Percentiles rank a stretch among this genome's conserved stretches.
phyloP scores from a whole-genome alignment of 306 rosid genomes.

The Sesbania bispinosa region DNA sequence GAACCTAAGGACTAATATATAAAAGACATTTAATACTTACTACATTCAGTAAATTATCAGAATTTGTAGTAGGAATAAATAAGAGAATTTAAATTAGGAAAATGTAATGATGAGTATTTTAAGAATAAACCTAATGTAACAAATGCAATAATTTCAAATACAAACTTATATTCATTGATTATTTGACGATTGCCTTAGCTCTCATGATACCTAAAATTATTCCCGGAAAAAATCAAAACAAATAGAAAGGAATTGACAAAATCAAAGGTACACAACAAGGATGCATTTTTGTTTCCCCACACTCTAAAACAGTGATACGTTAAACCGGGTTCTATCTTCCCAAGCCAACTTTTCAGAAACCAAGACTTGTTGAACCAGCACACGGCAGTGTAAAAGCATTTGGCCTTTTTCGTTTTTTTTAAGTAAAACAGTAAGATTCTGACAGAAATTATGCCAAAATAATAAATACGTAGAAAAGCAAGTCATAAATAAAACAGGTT shows the following conservation, averaged over 20 bases:
- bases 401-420: slow-evolving; percentile 19
- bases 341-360: background rate
- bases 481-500: slow-evolving; percentile 1
- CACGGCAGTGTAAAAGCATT: slow-evolving; percentile 13
- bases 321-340: background rate
- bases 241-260: background rate
- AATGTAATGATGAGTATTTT: too few relatives aligned
- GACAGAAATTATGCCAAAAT: slow-evolving; percentile 26
- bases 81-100: too few relatives aligned
- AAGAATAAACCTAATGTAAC: too few relatives aligned
- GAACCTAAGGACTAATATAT: too few relatives aligned
- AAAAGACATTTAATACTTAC: too few relatives aligned
- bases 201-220: too few relatives aligned
- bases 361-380: background rate
- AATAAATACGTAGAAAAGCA: background rate
- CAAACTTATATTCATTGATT: too few relatives aligned
- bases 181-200: too few relatives aligned
- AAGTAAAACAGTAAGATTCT: slow-evolving; percentile 7
- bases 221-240: too few relatives aligned
- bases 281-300: background rate
- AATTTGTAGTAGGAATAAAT: too few relatives aligned
- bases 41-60: too few relatives aligned
- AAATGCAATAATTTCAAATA: too few relatives aligned
- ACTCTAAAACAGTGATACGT: background rate
- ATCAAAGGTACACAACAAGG: background rate